Base-by-base conservation (phyloP, 345 rosid genomes). In the Ailanthus altissimus region DNA sequence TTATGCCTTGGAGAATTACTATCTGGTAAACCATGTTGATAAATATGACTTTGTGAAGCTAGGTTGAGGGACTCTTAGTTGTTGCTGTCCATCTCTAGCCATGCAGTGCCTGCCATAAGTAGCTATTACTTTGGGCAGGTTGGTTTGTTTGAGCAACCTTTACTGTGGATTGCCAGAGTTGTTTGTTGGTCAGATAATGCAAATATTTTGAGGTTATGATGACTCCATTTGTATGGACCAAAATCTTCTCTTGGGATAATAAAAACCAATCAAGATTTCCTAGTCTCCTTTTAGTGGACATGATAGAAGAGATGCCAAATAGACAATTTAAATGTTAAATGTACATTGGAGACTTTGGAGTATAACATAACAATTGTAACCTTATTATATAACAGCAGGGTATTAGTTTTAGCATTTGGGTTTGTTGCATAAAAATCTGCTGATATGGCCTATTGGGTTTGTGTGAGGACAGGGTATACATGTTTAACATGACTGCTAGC, bases 41-140 rank as follows among this genome's bases (percentile, higher is more conserved):
- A n/a, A 75, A 51, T 50, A 6, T 64, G 43, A 46, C 62, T 75
- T 51, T 8, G 12, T 64, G 50, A 63, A 64, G n/a, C 60, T 63
- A 64, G 60, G 43, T 40, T 16, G 36, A 28, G 50, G 43, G 77
- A 15, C 69, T 61, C 8, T 60, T 20, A 18, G 65, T 46, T 42
- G 60, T 32, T 66, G 28, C 51, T 66, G 50, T 66, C 6, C 51
- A 42, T 42, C 26, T 63, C 46, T 45, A 2, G 51, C 10, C 56
- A 12, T 67, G 15, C 11, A 12, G 50, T 71, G 4, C 49, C 32
- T 21, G 38, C 13, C 28, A 5, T 23, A 42, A 21, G 21, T 45
- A 11, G 70, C 51, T 66, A 10, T 36, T 66, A 43, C 45, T 18
- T 28, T 16, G 47, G 59, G 32, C 36, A 50, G n/a, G 15, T 12